These are phyloP conservation scores for Trypanosoma congolense DNA, from an alignment of 208 protist species.

Conservation along the genomic window DNA sequence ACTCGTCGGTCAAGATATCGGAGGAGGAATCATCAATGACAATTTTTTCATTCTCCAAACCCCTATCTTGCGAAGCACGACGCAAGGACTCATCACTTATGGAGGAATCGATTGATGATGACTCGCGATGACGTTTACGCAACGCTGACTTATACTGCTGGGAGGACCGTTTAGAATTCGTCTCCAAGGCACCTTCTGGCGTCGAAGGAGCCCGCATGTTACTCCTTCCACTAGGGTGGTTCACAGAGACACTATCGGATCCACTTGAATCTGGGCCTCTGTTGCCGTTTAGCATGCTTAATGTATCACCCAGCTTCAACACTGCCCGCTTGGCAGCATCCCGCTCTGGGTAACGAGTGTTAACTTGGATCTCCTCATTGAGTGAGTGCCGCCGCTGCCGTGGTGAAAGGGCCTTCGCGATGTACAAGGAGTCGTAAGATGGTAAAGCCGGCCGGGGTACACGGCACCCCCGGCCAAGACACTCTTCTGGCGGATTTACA, in stretches of 20 bases:
- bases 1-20: conserved; percentile 22
- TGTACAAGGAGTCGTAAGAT: conserved; percentile 23
- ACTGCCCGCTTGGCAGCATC: conserved; percentile 53
- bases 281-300: conserved; percentile 32
- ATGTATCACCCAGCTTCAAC: conserved; percentile 32
- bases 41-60: conserved; percentile 10
- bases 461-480: conserved; percentile 61
- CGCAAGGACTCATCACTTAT: conserved; percentile 63
- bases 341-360: conserved; percentile 52
- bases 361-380: conserved; percentile 26
- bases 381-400: neutral
- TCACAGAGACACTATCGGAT: conserved; percentile 5
- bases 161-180: no score
- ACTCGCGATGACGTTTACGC: conserved; percentile 18
- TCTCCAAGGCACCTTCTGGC: no score
- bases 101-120: conserved; percentile 46
- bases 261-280: conserved; percentile 6
- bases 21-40: conserved; percentile 25
- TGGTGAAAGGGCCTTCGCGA: conserved; percentile 12
- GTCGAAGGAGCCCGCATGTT: no score
- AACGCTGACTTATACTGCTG: neutral
- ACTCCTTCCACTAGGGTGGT: neutral
- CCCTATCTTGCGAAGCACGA: conserved; percentile 34
- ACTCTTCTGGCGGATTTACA: conserved; percentile 18
- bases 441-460: conserved; percentile 23